Percentiles rank a stretch among this genome's conserved stretches.
Evolutionary conservation across 352 stramenopile species (phyloP).

Genomic region (Phytophthora macrochlamydospora): DNA sequence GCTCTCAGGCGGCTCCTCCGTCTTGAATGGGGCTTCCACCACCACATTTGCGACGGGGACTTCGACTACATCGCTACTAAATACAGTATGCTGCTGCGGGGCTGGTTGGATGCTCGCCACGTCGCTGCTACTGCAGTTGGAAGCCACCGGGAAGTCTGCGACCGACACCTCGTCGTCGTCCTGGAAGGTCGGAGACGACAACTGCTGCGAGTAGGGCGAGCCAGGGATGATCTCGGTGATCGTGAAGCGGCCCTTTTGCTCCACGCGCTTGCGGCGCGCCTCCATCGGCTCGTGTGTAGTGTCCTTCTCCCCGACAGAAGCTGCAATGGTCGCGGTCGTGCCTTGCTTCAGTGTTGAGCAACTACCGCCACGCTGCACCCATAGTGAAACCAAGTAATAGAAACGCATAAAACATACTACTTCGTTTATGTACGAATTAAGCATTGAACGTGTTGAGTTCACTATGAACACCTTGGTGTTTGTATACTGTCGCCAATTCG

Average conservation of each 20-base stretch:
- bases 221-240: constrained; percentile 79
- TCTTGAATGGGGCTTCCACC: constrained; percentile 3
- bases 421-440: too few relatives aligned
- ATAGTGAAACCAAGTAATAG: too few relatives aligned
- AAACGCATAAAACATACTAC: too few relatives aligned
- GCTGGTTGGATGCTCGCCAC: constrained; percentile 17
- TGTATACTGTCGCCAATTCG: background rate
- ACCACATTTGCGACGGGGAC: background rate
- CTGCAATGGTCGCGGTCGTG: too few relatives aligned
- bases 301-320: too few relatives aligned
- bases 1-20: constrained; percentile 21
- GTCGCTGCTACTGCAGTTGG: constrained; percentile 17
- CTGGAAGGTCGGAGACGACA: constrained; percentile 27
- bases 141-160: constrained; percentile 14
- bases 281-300: constrained; percentile 26
- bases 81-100: background rate
- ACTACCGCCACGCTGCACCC: too few relatives aligned
- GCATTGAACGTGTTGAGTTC: too few relatives aligned
- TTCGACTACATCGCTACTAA: constrained; percentile 2
- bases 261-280: constrained; percentile 53
- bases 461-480: too few relatives aligned
- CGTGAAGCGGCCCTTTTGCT: constrained; percentile 82
- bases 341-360: too few relatives aligned
- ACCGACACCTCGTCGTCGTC: constrained; percentile 22
- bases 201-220: constrained; percentile 45